Evolutionary conservation across 805 yeast species (phyloP).

Genomic region (Monosporozyma solicola): DNA sequence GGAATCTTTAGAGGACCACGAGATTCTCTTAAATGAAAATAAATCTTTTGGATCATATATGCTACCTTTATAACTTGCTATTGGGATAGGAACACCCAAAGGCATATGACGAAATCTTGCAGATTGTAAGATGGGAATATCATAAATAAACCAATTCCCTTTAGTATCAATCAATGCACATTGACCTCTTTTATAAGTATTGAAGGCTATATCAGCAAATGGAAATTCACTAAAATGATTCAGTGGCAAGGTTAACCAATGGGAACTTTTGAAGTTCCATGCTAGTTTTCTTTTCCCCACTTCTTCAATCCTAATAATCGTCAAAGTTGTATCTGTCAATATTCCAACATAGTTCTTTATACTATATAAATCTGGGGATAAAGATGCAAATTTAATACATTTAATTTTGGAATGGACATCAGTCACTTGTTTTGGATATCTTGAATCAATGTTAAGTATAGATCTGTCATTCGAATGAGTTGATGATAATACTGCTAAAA

Average conservation of each 20-base stretch:
- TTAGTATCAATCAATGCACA: constrained; percentile 41
- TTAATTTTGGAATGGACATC: constrained; percentile 31
- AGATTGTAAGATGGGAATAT: constrained; percentile 13
- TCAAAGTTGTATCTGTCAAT: constrained; percentile 28
- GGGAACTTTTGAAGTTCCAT: neutral
- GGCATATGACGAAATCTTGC: neutral
- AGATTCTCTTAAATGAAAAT: constrained; percentile 45
- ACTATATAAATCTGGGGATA: constrained; percentile 16
- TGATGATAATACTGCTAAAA: constrained; percentile 5
- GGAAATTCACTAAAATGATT: constrained; percentile 26
- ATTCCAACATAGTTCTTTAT: constrained; percentile 29
- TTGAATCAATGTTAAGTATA: neutral
- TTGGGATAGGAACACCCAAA: neutral
- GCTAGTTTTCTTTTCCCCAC: neutral
- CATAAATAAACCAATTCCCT: constrained; percentile 44
- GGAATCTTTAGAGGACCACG: constrained; percentile 34
- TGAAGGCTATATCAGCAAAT: constrained; percentile 39
- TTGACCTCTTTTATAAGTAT: constrained; percentile 33
- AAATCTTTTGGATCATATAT: constrained; percentile 41
- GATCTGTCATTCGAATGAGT: neutral
- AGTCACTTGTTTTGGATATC: neutral
- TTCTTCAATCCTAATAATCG: neutral
- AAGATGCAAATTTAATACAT: constrained; percentile 31
- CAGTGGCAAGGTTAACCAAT: constrained; percentile 10
- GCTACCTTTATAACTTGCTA: constrained; percentile 13